These are phyloP conservation scores for Myochromella boudieri DNA, from an alignment of 768 basidiomycete genomes.

Conservation along the genomic window DNA sequence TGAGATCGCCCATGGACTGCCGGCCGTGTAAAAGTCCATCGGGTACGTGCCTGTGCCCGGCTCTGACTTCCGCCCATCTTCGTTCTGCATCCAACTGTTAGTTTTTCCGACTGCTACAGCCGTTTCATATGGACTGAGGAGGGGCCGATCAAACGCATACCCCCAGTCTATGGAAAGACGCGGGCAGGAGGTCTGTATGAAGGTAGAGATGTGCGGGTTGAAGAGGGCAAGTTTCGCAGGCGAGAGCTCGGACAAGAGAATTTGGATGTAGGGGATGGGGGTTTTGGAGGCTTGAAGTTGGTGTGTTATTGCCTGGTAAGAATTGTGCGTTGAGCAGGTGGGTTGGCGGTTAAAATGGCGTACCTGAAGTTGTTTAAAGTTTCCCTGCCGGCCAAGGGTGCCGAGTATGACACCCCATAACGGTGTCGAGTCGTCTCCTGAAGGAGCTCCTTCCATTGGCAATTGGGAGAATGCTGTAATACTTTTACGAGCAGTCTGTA, in stretches of 20 bases:
- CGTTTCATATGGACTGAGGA: conserved; percentile 92
- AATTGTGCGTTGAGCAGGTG: background rate
- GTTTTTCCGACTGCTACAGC: conserved; percentile 77
- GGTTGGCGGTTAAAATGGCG: background rate
- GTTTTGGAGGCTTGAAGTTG: conserved; percentile 58
- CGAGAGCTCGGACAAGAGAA: conserved; percentile 95
- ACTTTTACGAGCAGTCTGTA: conserved; percentile 70
- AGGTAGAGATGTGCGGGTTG: conserved; percentile 76
- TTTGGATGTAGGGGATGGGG: conserved; percentile 78
- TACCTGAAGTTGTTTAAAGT: conserved; percentile 83
- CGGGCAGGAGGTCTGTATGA: conserved; percentile 96
- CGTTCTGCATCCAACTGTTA: conserved; percentile 60
- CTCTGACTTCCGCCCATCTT: conserved; percentile 19
- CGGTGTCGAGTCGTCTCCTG: conserved; percentile 18
- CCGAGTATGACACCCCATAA: conserved; percentile 93
- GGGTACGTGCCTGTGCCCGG: conserved; percentile 62
- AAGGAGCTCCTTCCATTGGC: conserved; percentile 2
- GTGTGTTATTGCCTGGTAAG: conserved; percentile 63
- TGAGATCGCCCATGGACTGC: conserved; percentile 74
- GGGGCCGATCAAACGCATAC: conserved; percentile 86
- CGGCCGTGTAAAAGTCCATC: conserved; percentile 95
- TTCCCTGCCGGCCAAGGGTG: conserved; percentile 93
- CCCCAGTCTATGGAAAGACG: conserved; percentile 98
- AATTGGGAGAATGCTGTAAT: conserved; percentile 36
- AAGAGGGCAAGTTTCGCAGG: conserved; percentile 91